A percentile compares a stretch with the other conserved stretches of the same genome.
Evolutionary conservation across 176 grass and related monocot genomes (phyloP).

Genomic region (Aegilops longissima): DNA sequence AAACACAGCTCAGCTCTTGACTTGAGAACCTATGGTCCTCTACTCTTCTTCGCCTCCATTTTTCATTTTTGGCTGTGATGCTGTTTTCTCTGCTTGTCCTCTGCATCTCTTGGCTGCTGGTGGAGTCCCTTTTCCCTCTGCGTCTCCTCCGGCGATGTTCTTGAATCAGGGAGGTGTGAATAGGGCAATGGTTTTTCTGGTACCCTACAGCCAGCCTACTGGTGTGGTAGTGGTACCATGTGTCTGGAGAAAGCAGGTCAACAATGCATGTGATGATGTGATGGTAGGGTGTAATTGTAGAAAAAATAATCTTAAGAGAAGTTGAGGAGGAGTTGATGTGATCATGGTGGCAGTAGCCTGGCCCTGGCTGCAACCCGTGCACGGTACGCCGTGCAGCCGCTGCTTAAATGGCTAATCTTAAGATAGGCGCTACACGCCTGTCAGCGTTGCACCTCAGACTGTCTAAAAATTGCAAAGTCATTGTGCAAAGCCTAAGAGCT

Average conservation of each 20-base stretch:
- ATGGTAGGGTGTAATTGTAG: not conserved
- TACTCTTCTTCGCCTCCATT: not conserved
- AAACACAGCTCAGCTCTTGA: not conserved
- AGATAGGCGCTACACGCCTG: too few species aligned
- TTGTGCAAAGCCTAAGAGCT: too few species aligned
- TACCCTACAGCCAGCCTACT: not conserved
- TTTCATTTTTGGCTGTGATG: not conserved
- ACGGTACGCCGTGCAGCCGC: not conserved
- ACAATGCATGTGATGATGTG: constrained; percentile 28
- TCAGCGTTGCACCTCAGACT: too few species aligned
- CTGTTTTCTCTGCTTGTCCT: not conserved
- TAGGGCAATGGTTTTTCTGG: not conserved
- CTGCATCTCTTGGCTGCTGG: not conserved
- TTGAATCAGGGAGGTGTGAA: constrained; percentile 14
- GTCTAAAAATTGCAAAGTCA: too few species aligned
- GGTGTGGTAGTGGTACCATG: not conserved
- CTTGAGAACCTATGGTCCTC: not conserved
- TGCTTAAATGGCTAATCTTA: not conserved
- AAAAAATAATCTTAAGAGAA: not conserved
- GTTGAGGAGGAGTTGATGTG: not conserved
- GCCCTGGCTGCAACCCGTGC: not conserved
- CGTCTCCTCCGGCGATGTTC: not conserved
- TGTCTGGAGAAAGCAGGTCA: constrained; percentile 25
- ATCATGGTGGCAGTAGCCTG: not conserved
- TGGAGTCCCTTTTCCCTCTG: not conserved